Evolutionary conservation across 805 yeast genomes (phyloP).

Genomic region (Blastobotrys peoriensis): DNA sequence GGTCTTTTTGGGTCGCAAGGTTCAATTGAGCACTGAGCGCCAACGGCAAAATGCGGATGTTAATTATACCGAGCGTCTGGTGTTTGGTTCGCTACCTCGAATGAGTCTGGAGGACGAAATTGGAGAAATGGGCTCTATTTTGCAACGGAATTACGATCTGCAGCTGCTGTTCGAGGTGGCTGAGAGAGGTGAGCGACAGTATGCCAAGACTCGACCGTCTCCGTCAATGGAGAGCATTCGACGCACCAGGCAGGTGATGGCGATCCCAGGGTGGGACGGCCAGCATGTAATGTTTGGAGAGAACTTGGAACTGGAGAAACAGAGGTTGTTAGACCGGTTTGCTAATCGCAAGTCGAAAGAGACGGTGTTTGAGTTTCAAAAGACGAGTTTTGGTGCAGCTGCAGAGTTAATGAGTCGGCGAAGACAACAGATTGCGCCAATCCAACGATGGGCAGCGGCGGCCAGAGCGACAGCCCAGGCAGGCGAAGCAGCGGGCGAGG

Average conservation of each 20-base stretch:
- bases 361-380: conserved; percentile 88
- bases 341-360: conserved; percentile 69
- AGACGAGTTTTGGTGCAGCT: conserved; percentile 35
- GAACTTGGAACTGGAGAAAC: conserved; percentile 57
- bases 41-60: conserved; percentile 38
- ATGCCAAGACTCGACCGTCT: conserved; percentile 74
- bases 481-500: conserved; percentile 10
- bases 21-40: conserved; percentile 41
- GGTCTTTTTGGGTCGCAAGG: conserved; percentile 77
- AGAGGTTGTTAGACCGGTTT: conserved; percentile 61
- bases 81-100: conserved; percentile 80
- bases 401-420: conserved; percentile 80
- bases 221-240: conserved; percentile 85
- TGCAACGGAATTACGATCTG: conserved; percentile 64
- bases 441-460: conserved; percentile 73
- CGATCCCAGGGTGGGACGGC: conserved; percentile 66
- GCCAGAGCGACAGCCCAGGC: background rate
- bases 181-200: conserved; percentile 79
- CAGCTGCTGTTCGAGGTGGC: conserved; percentile 63
- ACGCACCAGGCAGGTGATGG: conserved; percentile 69
- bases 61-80: conserved; percentile 69
- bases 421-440: conserved; percentile 81
- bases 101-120: conserved; percentile 58
- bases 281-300: conserved; percentile 62
- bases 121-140: conserved; percentile 61